Percentiles rank a stretch among this genome's conserved stretches.
Conservation (phyloP, 1,139 yeast species). For the Yamadazyma epiphylla region DNA sequence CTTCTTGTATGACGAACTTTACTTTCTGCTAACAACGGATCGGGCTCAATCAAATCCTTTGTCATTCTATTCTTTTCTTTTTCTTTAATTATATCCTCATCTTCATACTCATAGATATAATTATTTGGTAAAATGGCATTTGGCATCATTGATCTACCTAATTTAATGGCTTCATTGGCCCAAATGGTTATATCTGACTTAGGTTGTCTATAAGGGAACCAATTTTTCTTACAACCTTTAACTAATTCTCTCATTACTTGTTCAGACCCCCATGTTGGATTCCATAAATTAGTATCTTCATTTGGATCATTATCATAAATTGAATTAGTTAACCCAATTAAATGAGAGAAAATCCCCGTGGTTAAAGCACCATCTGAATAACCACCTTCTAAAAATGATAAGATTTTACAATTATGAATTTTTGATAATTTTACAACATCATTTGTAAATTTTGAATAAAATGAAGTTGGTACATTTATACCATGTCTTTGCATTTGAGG, state of each 20-base stretch:
- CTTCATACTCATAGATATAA: constrained; percentile 31
- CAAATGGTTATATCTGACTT: constrained; percentile 48
- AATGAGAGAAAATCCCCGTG: constrained; percentile 77
- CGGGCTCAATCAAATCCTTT: constrained; percentile 21
- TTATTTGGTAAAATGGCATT: constrained; percentile 42
- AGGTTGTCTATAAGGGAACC: constrained; percentile 57
- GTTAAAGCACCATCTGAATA: constrained; percentile 80
- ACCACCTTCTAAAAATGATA: constrained; percentile 82
- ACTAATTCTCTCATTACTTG: constrained; percentile 63
- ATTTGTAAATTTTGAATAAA: constrained; percentile 68
- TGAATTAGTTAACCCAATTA: constrained; percentile 52
- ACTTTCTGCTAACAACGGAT: constrained; percentile 16
- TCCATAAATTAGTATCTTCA: constrained; percentile 44
- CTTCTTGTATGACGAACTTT: constrained; percentile 39
- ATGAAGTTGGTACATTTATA: constrained; percentile 78
- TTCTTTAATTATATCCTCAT: constrained; percentile 19
- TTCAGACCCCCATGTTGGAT: constrained; percentile 58
- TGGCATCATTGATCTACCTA: constrained; percentile 72
- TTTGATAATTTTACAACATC: constrained; percentile 68
- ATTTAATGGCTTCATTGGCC: constrained; percentile 65
- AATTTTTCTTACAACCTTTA: constrained; percentile 66
- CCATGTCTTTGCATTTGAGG: constrained; percentile 84
- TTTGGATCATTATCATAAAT: constrained; percentile 7
- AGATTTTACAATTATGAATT: constrained; percentile 57
- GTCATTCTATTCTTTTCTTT: constrained; percentile 27